phyloP scores from a whole-genome alignment of 345 rosid genomes.

The Erysimum cheiranthoides region DNA sequence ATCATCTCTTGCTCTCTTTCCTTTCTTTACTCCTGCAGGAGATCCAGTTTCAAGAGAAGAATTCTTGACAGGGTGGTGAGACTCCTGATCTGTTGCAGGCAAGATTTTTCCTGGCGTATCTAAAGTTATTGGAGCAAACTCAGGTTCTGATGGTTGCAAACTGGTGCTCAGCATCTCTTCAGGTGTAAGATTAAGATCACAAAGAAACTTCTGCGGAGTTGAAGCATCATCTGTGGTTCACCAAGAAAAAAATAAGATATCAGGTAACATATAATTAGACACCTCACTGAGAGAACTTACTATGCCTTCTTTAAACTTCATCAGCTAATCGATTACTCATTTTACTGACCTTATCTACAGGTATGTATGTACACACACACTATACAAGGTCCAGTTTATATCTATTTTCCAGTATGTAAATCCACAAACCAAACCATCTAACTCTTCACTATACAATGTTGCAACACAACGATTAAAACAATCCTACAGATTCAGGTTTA shows the following conservation, averaged over 20 bases:
- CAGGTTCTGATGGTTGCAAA: not conserved
- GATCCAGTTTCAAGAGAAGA: not conserved
- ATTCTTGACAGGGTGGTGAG: not conserved
- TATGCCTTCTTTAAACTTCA: not conserved
- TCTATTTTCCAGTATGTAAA: not conserved
- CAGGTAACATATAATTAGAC: not conserved
- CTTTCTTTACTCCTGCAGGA: conserved; percentile 2
- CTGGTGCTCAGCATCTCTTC: conserved; percentile 19
- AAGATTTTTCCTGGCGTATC: conserved; percentile 3
- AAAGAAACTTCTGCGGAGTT: conserved; percentile 14
- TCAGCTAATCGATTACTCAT: no score
- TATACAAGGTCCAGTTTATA: not conserved
- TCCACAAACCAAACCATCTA: no score
- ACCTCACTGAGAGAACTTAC: conserved; percentile 13
- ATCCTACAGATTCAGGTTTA: not conserved
- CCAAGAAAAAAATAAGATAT: not conserved
- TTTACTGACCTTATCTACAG: not conserved
- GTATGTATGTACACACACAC: not conserved
- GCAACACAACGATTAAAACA: not conserved
- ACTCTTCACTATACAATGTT: not conserved
- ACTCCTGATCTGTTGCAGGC: conserved; percentile 6
- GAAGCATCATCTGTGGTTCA: conserved; percentile 16
- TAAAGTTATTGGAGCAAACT: conserved; percentile 9
- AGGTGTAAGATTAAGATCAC: conserved; percentile 36
- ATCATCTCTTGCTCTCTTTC: conserved; percentile 24